Percentiles rank a stretch among this genome's conserved stretches.
phyloP scores from a whole-genome alignment of 1,139 yeast genomes.

The Yamadazyma buinensis region DNA sequence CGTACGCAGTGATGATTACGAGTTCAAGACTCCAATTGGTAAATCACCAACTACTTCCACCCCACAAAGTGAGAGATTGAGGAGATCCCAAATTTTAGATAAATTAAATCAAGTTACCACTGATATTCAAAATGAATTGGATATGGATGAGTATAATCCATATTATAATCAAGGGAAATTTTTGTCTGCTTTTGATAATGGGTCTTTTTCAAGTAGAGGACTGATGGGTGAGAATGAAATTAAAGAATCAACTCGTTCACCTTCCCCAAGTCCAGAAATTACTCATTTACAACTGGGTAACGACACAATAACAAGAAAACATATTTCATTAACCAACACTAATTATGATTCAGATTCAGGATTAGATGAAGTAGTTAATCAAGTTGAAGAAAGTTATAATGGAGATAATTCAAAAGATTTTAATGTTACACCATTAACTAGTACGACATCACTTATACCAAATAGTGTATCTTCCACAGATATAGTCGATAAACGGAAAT shows the following conservation, averaged over 20 bases:
- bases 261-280: neutral
- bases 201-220: constrained; percentile 5
- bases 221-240: constrained; percentile 1
- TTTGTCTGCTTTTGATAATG: constrained; percentile 7
- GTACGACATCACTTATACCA: constrained; percentile 29
- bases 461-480: constrained; percentile 2
- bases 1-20: constrained; percentile 2
- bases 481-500: constrained; percentile 21
- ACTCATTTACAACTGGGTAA: neutral
- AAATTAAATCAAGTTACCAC: constrained; percentile 38
- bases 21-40: constrained; percentile 6
- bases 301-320: constrained; percentile 5
- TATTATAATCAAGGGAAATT: constrained; percentile 8
- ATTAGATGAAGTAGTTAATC: constrained; percentile 13
- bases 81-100: constrained; percentile 39
- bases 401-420: constrained; percentile 8
- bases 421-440: constrained; percentile 35
- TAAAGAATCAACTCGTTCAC: neutral
- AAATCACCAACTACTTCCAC: constrained; percentile 7
- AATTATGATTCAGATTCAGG: constrained; percentile 5
- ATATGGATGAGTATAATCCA: constrained; percentile 19
- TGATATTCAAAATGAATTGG: constrained; percentile 35
- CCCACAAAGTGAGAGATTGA: constrained; percentile 17
- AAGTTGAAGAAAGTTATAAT: constrained; percentile 10
- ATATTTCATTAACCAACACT: too few relatives aligned